These are phyloP conservation scores for Fragilaria radians DNA, from an alignment of 108 stramenopile genomes.

Conservation along the genomic window DNA sequence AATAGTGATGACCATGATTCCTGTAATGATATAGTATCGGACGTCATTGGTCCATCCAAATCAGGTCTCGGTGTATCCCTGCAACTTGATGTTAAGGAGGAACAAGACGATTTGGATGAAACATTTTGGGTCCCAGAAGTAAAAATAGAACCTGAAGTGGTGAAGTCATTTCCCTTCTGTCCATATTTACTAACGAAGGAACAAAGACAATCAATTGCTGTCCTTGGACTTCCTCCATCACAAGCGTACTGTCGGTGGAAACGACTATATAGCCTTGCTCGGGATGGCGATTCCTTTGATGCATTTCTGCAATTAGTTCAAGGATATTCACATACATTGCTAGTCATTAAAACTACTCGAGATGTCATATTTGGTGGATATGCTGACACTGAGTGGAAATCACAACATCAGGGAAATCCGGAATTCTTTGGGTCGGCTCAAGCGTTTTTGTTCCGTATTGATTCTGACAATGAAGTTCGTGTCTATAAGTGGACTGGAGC, in stretches of 20 bases:
- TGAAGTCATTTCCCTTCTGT: not conserved
- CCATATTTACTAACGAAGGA: not conserved
- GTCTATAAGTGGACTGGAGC: conserved; percentile 78
- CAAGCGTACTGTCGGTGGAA: conserved; percentile 74
- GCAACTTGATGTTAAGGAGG: not conserved
- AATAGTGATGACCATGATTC: not conserved
- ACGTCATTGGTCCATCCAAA: not conserved
- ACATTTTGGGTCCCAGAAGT: not conserved
- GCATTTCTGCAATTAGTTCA: conserved; percentile 54
- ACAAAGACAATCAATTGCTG: not conserved
- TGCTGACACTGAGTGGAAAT: conserved; percentile 70
- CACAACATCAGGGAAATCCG: conserved; percentile 2
- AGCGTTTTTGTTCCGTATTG: conserved; percentile 5
- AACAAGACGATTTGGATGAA: not conserved
- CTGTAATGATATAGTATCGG: not conserved
- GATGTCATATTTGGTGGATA: conserved; percentile 75
- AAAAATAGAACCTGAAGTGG: not conserved
- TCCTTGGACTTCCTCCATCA: conserved; percentile 35
- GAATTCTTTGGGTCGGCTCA: conserved; percentile 9
- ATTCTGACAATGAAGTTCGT: conserved; percentile 14
- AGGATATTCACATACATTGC: conserved; percentile 44
- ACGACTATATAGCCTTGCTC: conserved; percentile 61
- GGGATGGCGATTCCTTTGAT: conserved; percentile 86
- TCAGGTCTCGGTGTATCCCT: not conserved
- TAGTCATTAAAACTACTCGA: conserved; percentile 62